Evolutionary conservation across 2,329 filamentous ascomycete species (phyloP).

Genomic region (Trichoderma atroviride): DNA sequence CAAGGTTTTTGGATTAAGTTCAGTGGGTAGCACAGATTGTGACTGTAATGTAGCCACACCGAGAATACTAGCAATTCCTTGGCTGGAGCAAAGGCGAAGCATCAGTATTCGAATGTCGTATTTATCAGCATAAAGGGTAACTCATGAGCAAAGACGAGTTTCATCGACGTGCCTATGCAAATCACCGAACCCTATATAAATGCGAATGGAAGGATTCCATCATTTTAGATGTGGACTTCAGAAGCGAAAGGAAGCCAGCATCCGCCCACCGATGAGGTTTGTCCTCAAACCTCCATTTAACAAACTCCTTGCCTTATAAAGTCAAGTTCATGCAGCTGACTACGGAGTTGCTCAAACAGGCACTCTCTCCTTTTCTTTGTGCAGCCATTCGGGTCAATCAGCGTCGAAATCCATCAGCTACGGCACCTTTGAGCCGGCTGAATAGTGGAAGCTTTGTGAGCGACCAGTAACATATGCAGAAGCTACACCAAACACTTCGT

Average conservation of each 20-base stretch:
- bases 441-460: background rate
- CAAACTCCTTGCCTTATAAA: background rate
- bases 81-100: background rate
- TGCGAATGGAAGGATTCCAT: background rate
- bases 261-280: background rate
- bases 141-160: no score
- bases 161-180: background rate
- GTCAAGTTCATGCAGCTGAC: background rate
- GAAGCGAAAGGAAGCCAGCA: background rate
- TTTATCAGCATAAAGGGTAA: background rate
- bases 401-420: background rate
- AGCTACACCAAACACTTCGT: background rate
- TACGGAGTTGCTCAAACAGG: background rate
- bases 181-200: background rate
- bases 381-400: background rate
- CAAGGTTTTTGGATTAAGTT: background rate
- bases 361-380: background rate
- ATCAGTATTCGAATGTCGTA: background rate
- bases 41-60: background rate
- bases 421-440: background rate
- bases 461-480: conserved; percentile 2
- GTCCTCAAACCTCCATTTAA: background rate
- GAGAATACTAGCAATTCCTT: background rate
- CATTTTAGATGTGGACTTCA: background rate
- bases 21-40: background rate